Evolutionary conservation across 176 grass and related monocot species (phyloP), one percentile per base, ranked within the genome.

Genomic region (Ananas comosus): DNA sequence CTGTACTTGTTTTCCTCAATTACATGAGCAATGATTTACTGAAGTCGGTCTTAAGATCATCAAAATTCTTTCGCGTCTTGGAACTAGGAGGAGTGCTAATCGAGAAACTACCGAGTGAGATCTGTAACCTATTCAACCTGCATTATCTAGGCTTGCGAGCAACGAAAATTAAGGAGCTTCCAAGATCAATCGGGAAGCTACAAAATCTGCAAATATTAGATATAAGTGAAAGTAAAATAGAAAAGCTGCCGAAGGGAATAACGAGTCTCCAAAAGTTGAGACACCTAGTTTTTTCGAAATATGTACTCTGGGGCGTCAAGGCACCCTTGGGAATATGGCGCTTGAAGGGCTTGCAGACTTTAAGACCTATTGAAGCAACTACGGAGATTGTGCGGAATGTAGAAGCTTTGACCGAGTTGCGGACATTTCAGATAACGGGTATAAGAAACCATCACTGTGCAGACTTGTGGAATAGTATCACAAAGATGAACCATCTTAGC

Each of bases 1-100:
- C 82, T 16, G 51, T 84, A 27, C 82, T 79, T 75, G 50, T 84
- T 3, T 84, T 84, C n/a, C 22, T 73, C 51, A 84, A 79, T 27
- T 75, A 71, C 1, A 49, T 79, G 12, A 66, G 17, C 25, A 75
- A 57, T 42, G 57, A 9, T 51, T 74, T 73, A 3, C 76, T 84
- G 9, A 51, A 52, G 70, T 74, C 66, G 4, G 70, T 75, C 64
- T 70, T 68, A 70, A 75, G 50, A 9, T n/a, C 75, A 50, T 64
- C 64, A 47, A 79, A 79, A 68, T 48, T 79, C 0, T 50, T 84
- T 16, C 65, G 71, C n/a, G 70, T 79, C 13, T 65, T 84, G 66
- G 79, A 79, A 6, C 71, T 79, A 14, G 66, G 75, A 68, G 76
- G 69, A 51, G 64, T 50, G 53, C 69, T 75, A 24, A 84, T 84